These are phyloP conservation scores for Drosera spatulata DNA, from an alignment of 179 eudicot genomes.

Conservation along the genomic window DNA sequence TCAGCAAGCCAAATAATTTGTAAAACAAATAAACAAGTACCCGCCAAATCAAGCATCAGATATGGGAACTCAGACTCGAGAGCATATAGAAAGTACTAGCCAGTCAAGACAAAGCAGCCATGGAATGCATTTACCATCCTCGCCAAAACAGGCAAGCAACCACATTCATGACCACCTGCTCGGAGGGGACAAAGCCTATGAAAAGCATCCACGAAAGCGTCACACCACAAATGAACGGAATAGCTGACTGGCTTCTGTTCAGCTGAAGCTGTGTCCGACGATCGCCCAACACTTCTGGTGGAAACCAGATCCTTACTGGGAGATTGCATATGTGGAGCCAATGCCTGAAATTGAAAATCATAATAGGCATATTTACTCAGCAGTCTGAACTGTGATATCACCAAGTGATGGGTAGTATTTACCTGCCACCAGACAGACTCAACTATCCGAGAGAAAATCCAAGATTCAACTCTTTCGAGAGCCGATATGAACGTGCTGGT, in stretches of 20 bases:
- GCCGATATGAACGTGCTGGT: constrained; percentile 73
- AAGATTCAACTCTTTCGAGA: constrained; percentile 71
- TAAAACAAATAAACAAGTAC: not conserved
- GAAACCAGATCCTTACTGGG: constrained; percentile 39
- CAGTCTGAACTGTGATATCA: not conserved
- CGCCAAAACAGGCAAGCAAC: constrained; percentile 78
- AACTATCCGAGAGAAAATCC: constrained; percentile 81
- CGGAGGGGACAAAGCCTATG: constrained; percentile 86
- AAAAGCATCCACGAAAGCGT: constrained; percentile 71
- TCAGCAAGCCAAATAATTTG: constrained; percentile 1
- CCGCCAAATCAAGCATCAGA: not conserved
- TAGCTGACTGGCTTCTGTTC: constrained; percentile 64
- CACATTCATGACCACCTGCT: constrained; percentile 86
- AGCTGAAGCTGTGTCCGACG: constrained; percentile 60
- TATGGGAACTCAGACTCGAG: not conserved
- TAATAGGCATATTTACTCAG: constrained; percentile 1
- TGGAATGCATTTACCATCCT: constrained; percentile 47
- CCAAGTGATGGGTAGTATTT: not conserved
- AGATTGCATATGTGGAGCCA: constrained; percentile 82
- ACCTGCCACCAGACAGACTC: constrained; percentile 99
- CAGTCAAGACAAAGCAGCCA: not conserved
- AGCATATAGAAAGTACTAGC: too few species aligned
- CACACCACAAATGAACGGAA: constrained; percentile 67
- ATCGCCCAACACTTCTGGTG: constrained; percentile 30
- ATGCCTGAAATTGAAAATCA: constrained; percentile 34